These are phyloP conservation scores for Candida rishiriensis DNA, from an alignment of 805 yeast species.

Conservation along the genomic window DNA sequence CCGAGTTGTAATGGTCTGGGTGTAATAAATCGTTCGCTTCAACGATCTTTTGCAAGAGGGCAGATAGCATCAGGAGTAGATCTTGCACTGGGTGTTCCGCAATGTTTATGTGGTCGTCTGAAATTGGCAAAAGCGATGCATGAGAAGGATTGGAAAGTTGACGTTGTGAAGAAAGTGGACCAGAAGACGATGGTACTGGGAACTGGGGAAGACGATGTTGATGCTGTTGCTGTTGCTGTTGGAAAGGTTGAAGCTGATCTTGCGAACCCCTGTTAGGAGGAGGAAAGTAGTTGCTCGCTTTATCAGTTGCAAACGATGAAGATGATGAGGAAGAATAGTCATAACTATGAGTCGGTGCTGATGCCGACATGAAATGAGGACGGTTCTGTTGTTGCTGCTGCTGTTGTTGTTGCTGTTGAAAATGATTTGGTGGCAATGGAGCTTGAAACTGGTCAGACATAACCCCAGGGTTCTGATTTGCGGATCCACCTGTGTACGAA, in stretches of 20 bases:
- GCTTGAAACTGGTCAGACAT: slow-evolving; percentile 5
- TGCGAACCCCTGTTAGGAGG: slow-evolving; percentile 4
- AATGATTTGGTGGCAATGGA: slow-evolving; percentile 2
- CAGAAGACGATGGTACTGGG: not conserved
- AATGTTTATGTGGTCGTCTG: slow-evolving; percentile 58
- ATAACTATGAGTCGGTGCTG: slow-evolving; percentile 24
- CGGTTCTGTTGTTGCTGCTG: slow-evolving; percentile 13
- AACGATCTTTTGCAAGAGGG: slow-evolving; percentile 78
- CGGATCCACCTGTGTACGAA: slow-evolving; percentile 4
- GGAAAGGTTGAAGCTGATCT: slow-evolving; percentile 8
- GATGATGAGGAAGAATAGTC: slow-evolving; percentile 14
- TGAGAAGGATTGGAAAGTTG: not conserved
- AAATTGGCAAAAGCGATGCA: not conserved
- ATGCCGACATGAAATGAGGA: slow-evolving; percentile 24
- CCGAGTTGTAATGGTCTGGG: slow-evolving; percentile 55
- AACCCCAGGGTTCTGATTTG: not conserved
- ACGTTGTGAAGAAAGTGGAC: slow-evolving; percentile 1
- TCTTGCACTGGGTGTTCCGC: slow-evolving; percentile 81
- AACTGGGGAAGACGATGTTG: slow-evolving; percentile 7
- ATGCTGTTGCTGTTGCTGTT: slow-evolving; percentile 12
- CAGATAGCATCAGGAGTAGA: slow-evolving; percentile 77
- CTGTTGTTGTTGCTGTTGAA: slow-evolving; percentile 8
- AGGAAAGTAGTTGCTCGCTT: slow-evolving; percentile 4
- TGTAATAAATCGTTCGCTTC: slow-evolving; percentile 85
- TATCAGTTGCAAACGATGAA: slow-evolving; percentile 12